These are phyloP conservation scores for Ophiobolus disseminans DNA, from an alignment of 2,329 filamentous ascomycete species.

Conservation along the genomic window DNA sequence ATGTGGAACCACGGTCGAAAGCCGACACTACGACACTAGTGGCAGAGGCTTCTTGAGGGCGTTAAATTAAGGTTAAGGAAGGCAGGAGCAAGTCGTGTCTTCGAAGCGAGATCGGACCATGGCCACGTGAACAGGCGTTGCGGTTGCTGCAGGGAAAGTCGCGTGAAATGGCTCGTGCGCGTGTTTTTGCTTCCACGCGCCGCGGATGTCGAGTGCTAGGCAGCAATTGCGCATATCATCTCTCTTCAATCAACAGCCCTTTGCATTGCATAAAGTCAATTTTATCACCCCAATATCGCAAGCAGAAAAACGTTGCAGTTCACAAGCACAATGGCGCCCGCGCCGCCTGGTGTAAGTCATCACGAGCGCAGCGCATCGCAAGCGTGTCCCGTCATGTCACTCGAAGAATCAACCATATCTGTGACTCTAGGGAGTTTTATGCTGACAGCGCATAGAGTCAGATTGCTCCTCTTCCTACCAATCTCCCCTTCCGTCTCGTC, in stretches of 20 bases:
- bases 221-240: constrained; percentile 18
- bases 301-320: too few relatives aligned
- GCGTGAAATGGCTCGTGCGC: constrained; percentile 17
- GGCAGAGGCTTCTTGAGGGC: constrained; percentile 2
- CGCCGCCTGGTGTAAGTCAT: constrained; percentile 38
- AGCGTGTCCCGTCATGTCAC: too few relatives aligned
- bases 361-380: constrained; percentile 28
- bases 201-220: constrained; percentile 8
- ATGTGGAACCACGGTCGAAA: background rate
- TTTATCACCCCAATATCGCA: background rate
- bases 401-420: background rate
- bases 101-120: background rate
- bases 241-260: background rate
- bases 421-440: too few relatives aligned
- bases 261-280: background rate
- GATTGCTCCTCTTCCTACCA: constrained; percentile 79
- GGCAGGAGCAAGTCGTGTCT: background rate
- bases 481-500: constrained; percentile 91
- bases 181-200: constrained; percentile 15
- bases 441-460: constrained; percentile 65
- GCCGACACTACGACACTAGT: background rate
- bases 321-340: constrained; percentile 25
- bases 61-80: constrained; percentile 7
- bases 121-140: constrained; percentile 19
- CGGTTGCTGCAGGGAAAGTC: constrained; percentile 8